Base-by-base conservation (phyloP, 2,329 filamentous ascomycete genomes). In the Tolypocladium album region DNA sequence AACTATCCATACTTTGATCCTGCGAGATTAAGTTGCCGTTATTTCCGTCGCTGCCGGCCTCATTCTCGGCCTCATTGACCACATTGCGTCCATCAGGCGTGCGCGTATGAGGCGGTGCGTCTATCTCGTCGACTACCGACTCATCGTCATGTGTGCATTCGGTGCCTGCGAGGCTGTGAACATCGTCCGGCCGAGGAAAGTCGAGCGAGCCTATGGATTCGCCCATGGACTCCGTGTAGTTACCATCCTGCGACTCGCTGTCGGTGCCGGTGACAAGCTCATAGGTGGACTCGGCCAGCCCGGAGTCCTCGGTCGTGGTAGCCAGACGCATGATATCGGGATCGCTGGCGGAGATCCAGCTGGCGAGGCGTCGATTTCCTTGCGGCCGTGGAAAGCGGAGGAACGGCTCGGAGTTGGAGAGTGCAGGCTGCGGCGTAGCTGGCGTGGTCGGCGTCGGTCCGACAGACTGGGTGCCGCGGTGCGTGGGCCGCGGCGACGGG, bases 261-360 rank as follows among this genome's bases (percentile, higher is more conserved):
- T 84, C 82, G 59, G 77, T 79, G 65, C 74, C 75, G 59, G 75
- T 74, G 68, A 86, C 79, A 56, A 85, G 72, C 67, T 85, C 82
- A 69, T 82, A 86, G 61, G 80, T 75, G 59, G 82, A 82, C 66
- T 83, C 82, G 67, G 76, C 72, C 67, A 85, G 68, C 66, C 74
- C 83, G 69, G 80, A 78, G 63, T 79, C 76, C 47, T 81, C 78
- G 61, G 77, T 75, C 36, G 73, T 72, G 58, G 68, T 72, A 43
- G 73, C 72, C 27, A 76, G 71, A 64, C 75, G 76, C 79, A 83
- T 83, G 63, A 84, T 82, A 71, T 82, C 78, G 58, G 80, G 81
- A 38, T 81, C 78, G 66, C 82, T 84, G 58, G 77, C 79, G 8
- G 81, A 83, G 56, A 86, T 75, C 82, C 82, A 85, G 75, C 81